Evolutionary conservation across 1,284 basidiomycete species (phyloP).

Genomic region (Irpex rosettiformis): DNA sequence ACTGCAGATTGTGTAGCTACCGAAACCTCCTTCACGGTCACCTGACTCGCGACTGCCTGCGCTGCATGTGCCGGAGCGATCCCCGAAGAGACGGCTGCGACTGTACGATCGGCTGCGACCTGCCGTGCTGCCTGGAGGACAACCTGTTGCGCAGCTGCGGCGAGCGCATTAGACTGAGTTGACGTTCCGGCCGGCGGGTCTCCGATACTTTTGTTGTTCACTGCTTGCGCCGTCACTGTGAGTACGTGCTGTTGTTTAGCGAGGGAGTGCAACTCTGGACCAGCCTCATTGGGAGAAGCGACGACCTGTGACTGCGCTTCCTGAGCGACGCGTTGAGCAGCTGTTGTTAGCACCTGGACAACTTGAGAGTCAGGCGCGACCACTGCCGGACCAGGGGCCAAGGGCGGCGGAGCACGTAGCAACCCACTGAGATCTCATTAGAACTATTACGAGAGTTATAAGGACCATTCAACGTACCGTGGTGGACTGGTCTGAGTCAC

Average conservation of each 20-base stretch:
- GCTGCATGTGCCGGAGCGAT: constrained; percentile 32
- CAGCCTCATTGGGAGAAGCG: constrained; percentile 38
- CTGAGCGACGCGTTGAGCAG: constrained; percentile 71
- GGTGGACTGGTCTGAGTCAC: constrained; percentile 34
- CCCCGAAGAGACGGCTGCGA: constrained; percentile 40
- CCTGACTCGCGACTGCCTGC: constrained; percentile 47
- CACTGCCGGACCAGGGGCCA: constrained; percentile 24
- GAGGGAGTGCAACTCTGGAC: constrained; percentile 57
- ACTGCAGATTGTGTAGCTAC: constrained; percentile 73
- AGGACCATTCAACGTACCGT: constrained; percentile 11
- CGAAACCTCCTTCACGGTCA: constrained; percentile 74
- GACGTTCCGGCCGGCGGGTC: constrained; percentile 43
- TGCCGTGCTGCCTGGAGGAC: constrained; percentile 75
- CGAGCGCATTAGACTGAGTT: constrained; percentile 45
- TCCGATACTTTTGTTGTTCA: constrained; percentile 62
- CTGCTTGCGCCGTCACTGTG: constrained; percentile 71
- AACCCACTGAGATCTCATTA: constrained; percentile 14
- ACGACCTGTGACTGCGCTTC: constrained; percentile 67
- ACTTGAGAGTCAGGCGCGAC: constrained; percentile 56
- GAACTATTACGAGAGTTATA: neutral
- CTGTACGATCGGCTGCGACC: constrained; percentile 52
- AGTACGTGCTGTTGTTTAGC: constrained; percentile 78
- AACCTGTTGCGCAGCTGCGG: constrained; percentile 73
- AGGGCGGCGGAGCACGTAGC: constrained; percentile 23
- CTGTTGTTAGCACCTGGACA: constrained; percentile 69